These are phyloP conservation scores for Polyporus tsugae DNA, from an alignment of 1,284 basidiomycete species.

Conservation along the genomic window DNA sequence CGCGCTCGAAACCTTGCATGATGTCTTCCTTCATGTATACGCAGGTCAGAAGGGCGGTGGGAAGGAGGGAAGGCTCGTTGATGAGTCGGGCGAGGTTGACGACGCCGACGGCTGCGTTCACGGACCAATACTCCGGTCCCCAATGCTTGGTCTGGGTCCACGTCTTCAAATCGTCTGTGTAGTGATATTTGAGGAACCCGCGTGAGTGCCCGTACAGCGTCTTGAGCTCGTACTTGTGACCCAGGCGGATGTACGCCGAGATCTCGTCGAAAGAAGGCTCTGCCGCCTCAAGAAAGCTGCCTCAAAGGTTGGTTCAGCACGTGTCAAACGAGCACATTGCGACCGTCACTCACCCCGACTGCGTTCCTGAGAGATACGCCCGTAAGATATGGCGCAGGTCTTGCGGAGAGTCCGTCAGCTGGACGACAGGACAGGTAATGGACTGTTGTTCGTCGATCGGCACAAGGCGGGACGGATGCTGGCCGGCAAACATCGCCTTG, in stretches of 20 bases:
- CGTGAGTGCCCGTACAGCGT: background rate
- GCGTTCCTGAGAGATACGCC: background rate
- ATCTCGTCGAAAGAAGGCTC: background rate
- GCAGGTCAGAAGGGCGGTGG: background rate
- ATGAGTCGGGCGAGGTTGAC: background rate
- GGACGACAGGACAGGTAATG: constrained; percentile 16
- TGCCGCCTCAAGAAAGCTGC: background rate
- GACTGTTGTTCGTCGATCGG: background rate
- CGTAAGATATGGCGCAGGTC: constrained; percentile 16
- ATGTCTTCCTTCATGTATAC: background rate
- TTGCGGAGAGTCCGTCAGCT: constrained; percentile 13
- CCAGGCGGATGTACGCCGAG: background rate
- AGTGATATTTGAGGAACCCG: background rate
- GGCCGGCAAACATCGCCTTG: constrained; percentile 6
- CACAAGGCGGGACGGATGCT: background rate
- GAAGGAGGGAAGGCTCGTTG: background rate
- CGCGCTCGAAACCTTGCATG: background rate
- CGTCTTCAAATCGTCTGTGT: background rate
- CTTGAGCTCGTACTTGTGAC: background rate
- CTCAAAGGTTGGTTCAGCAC: background rate
- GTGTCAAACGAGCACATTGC: background rate
- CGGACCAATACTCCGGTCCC: background rate
- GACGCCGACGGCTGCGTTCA: background rate
- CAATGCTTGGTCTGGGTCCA: background rate
- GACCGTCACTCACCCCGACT: background rate